Base-by-base conservation (phyloP, 495 filamentous ascomycete genomes). In the Penicillium chermesinum region DNA sequence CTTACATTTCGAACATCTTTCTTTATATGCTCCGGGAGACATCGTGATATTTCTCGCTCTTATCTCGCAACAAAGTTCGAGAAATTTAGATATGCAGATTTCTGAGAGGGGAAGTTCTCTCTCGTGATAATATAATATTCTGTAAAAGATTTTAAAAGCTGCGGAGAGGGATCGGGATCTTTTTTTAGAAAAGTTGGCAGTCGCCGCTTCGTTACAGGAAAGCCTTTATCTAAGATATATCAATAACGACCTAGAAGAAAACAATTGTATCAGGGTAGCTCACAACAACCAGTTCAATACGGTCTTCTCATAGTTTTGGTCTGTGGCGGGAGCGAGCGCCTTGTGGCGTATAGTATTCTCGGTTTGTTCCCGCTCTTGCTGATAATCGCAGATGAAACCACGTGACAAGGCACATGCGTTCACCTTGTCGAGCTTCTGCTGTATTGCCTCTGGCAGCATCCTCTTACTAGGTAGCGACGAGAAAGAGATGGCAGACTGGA, bases 381-480 rank as follows among this genome's bases (percentile, higher is more conserved):
- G 35, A 25, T 55, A 62, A 1, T 58, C 40, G 15, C 16, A 34
- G 8, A 49, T 62, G 13, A 62, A 62, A 2, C 55, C 49, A 55
- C 49, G 52, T 53, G 49, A 62, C 35, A 14, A 37, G 1, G 55
- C 52, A 43, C 44, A 49, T 52, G 52, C 34, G 14, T 27, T 47
- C 16, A 37, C 45, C 45, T 58, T 44, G 9, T 61, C 14, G 13
- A 53, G 38, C 9, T 33, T 34, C 34, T 44, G 49, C 20, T 46
- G 22, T 35, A 51, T 17, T 16, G 46, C 7, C 44, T 53, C 13
- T 4, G 41, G 9, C 20, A 44, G 19, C 32, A 54, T 49, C 14
- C 17, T 30, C 25, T 30, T 42, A 27, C 25, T 10, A 30, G 25
- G 25, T 14, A 42, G n/a, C 10, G 22, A 17, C 3, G 9, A 17